Evolutionary conservation across 2,329 filamentous ascomycete species (phyloP), one percentile per base, ranked within the genome.

Genomic region (Sordariomycetes sp.): DNA sequence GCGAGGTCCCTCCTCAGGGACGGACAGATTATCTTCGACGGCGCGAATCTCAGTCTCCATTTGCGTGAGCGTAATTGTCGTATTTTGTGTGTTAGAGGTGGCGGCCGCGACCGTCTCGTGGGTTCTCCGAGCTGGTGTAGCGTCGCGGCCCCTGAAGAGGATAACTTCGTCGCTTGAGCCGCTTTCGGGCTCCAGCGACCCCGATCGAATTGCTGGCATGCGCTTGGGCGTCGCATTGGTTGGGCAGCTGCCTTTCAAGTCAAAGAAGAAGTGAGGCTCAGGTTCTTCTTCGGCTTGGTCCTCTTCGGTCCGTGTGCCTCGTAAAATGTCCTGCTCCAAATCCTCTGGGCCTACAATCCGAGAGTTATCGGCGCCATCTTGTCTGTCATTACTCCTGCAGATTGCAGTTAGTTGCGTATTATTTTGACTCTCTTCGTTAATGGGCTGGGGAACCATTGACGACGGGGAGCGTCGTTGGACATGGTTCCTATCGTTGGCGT

Each of bases 151-250:
- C 38, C 64, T 70, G 49, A 84, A 86, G 0, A 85, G 47, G 30
- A 87, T 76, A 5, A 86, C 63, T 42, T 94, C 85, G 9, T 57
- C 82, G 46, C 79, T 82, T 0, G 81, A 84, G 30, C 39, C 50
- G 23, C 42, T 49, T 8, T 47, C 46, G 2, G 47, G 50, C 1
- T 33, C 39, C 6, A 41, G 33, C 24, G 42, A 40, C 8, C 47
- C 43, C 11, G 47, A 42, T 11, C 44, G 37, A 10, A 39, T 19
- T 8, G 45, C 26, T 7, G 0, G 35, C 18, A 14, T 30, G 17
- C 12, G 8, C 14, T 17, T 32, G n/a, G 9, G 15, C 10, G 17
- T 26, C 39, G 6, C 30, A 18, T 10, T n/a, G 15, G 33, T 32
- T 7, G 28, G 15, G 15, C 34, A 42, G 20, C 59, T 47, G 11